Conservation (phyloP, 441 rosid genomes). For the Corymbia calophylla region DNA sequence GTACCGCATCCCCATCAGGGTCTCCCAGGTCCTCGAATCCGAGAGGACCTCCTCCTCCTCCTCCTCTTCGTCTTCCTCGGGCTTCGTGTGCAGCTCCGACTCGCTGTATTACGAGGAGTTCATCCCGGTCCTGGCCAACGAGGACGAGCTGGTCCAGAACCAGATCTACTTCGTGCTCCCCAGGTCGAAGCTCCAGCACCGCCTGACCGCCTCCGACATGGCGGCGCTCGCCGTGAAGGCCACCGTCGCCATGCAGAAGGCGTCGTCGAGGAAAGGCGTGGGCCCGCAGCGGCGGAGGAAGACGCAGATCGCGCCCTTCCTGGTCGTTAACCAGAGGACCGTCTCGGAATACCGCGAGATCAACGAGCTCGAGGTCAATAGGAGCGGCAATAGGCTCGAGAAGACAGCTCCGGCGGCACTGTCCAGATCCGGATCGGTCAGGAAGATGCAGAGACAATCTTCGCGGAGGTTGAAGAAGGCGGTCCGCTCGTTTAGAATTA, state of each 20-base stretch:
- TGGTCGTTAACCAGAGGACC: neutral
- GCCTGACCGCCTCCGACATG: conserved; percentile 10
- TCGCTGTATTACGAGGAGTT: conserved; percentile 3
- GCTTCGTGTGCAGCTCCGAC: conserved; percentile 8
- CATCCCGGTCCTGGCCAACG: conserved; percentile 6
- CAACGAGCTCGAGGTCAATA: neutral
- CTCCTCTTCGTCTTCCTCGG: neutral
- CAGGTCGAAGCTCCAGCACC: neutral
- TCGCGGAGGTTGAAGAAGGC: neutral
- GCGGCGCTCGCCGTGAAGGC: conserved; percentile 11
- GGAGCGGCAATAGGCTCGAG: neutral
- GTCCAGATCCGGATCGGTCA: neutral
- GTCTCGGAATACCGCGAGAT: neutral
- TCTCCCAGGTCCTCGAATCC: neutral
- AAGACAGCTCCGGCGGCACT: neutral
- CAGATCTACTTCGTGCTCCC: conserved; percentile 15
- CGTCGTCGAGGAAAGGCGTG: neutral
- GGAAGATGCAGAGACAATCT: neutral
- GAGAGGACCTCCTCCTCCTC: neutral
- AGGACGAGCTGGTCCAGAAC: neutral
- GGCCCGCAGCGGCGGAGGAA: neutral
- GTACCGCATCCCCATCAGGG: conserved; percentile 1
- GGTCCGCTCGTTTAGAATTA: neutral
- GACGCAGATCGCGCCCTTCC: neutral
- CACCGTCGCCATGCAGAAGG: conserved; percentile 5